Conservation (phyloP, 2,329 filamentous ascomycete genomes). For the Colletotrichum kahawae region DNA sequence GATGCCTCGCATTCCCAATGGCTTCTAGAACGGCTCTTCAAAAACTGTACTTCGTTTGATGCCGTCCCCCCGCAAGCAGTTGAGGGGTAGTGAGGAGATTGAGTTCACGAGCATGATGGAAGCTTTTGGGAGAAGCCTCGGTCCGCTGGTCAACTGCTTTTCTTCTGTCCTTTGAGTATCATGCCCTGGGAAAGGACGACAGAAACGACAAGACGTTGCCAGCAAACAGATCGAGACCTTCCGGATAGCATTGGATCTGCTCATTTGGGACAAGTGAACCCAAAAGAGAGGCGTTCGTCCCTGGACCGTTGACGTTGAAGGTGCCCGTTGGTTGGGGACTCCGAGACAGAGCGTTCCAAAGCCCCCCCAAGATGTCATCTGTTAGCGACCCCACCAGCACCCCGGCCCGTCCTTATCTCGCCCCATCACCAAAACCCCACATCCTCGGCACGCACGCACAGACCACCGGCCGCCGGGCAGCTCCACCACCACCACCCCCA, state of each 20-base stretch:
- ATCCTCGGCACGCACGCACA: neutral
- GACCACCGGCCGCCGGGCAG: neutral
- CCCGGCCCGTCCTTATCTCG: neutral
- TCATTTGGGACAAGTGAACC: neutral
- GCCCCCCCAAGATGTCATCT: neutral
- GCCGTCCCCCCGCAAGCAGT: neutral
- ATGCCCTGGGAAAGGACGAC: neutral
- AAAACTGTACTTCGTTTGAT: neutral
- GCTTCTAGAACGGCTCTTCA: neutral
- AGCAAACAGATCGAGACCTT: neutral
- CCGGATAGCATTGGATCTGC: too few relatives aligned
- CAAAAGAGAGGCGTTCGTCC: neutral
- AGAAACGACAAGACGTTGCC: neutral
- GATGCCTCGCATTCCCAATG: neutral
- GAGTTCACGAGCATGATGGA: neutral
- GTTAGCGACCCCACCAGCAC: neutral
- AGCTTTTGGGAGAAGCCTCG: neutral
- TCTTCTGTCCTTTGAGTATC: neutral
- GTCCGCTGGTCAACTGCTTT: neutral
- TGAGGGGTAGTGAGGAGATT: neutral
- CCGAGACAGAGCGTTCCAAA: constrained; percentile 11
- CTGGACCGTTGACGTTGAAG: neutral
- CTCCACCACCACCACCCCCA: neutral
- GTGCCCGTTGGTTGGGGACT: neutral
- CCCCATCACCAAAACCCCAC: neutral